Conservation (phyloP, 768 basidiomycete genomes). For the Mycena albidolilacea region DNA sequence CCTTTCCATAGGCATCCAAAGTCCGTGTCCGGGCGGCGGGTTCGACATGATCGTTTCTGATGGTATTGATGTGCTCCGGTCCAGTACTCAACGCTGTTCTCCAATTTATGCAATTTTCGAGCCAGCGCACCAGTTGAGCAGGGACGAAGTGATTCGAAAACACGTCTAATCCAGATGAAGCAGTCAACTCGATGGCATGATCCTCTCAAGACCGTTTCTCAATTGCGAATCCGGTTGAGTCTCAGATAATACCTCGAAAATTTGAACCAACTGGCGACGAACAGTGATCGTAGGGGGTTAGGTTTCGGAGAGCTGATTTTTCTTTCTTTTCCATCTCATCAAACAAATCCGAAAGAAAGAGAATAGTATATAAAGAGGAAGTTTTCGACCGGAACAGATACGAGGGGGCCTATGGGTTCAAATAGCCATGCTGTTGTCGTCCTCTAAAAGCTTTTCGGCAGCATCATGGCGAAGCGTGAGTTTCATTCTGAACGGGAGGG, state of each 20-base stretch:
- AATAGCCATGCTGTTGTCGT: background rate
- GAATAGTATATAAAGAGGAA: background rate
- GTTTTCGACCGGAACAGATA: background rate
- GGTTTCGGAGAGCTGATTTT: background rate
- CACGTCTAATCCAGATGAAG: too few relatives aligned
- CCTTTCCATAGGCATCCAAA: too few relatives aligned
- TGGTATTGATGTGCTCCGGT: too few relatives aligned
- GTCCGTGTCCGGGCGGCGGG: too few relatives aligned
- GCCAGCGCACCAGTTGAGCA: too few relatives aligned
- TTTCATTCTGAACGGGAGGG: conserved; percentile 49
- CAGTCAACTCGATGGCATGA: too few relatives aligned
- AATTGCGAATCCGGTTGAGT: too few relatives aligned
- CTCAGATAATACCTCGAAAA: background rate
- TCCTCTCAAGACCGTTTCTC: too few relatives aligned
- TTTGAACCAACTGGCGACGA: background rate
- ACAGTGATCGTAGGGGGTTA: background rate
- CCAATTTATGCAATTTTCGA: too few relatives aligned
- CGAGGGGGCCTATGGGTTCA: conserved; percentile 1
- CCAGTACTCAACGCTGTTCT: too few relatives aligned
- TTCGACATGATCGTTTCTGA: too few relatives aligned
- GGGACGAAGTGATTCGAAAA: too few relatives aligned
- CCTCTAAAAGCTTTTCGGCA: conserved; percentile 18
- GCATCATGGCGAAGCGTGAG: conserved; percentile 14
- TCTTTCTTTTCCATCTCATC: background rate
- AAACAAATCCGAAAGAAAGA: background rate